A percentile compares a stretch with the other conserved stretches of the same genome.
These are phyloP conservation scores for Globisporangium paroecandrum DNA, from an alignment of 352 stramenopile species.

Conservation along the genomic window DNA sequence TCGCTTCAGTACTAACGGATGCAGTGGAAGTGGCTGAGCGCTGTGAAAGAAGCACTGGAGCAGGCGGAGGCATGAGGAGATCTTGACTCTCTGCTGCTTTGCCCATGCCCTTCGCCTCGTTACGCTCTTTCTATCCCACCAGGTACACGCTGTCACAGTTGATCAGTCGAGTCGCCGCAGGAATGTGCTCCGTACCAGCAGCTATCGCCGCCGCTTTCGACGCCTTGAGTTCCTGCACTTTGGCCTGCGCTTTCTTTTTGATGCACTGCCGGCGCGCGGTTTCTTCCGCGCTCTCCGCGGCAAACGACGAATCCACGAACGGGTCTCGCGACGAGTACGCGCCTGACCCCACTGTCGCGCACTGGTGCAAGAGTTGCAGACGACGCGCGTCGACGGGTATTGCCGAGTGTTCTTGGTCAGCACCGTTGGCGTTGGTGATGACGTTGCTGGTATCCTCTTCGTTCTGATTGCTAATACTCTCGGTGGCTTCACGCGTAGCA, in stretches of 20 bases:
- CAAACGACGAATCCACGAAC: slow-evolving; percentile 51
- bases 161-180: slow-evolving; percentile 9
- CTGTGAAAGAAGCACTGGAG: slow-evolving; percentile 9
- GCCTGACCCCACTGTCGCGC: slow-evolving; percentile 52
- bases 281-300: slow-evolving; percentile 11
- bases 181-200: background rate
- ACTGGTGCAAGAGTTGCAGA: slow-evolving; percentile 69
- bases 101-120: background rate
- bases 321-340: slow-evolving; percentile 30
- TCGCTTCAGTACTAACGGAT: background rate
- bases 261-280: slow-evolving; percentile 2
- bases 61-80: slow-evolving; percentile 20
- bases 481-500: background rate
- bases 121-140: background rate
- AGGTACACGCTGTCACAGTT: slow-evolving; percentile 10
- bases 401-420: slow-evolving; percentile 1
- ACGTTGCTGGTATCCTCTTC: background rate
- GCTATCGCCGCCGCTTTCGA: slow-evolving; percentile 3
- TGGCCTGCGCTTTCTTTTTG: slow-evolving; percentile 12
- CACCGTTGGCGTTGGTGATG: background rate
- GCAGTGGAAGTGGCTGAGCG: background rate
- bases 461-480: slow-evolving; percentile 7
- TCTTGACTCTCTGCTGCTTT: background rate
- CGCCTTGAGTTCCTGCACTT: slow-evolving; percentile 10
- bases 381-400: slow-evolving; percentile 52